phyloP scores from a whole-genome alignment of 2,329 filamentous ascomycete genomes.

The Coniochaeta sp. region DNA sequence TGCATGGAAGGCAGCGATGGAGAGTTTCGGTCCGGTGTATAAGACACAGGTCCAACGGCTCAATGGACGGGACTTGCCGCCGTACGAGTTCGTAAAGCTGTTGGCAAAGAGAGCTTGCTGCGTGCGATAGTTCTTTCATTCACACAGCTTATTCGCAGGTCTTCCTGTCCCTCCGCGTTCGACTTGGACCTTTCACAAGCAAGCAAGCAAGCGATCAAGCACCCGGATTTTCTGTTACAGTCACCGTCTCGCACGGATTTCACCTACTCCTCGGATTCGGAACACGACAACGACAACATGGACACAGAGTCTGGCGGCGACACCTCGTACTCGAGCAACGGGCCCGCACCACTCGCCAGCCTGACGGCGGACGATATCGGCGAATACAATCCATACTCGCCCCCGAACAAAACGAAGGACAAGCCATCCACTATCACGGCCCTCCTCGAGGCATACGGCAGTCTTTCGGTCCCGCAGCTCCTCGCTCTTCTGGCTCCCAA shows the following conservation, averaged over 20 bases:
- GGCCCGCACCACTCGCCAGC: not conserved
- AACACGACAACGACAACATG: not conserved
- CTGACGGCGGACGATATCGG: not conserved
- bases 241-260: not conserved
- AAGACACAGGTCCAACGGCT: too few species aligned
- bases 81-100: too few species aligned
- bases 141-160: too few species aligned
- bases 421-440: constrained; percentile 3
- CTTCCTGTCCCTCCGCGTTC: not conserved
- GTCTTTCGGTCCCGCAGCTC: constrained; percentile 28
- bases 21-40: not conserved
- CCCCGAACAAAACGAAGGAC: not conserved
- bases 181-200: not conserved
- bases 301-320: not conserved
- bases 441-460: constrained; percentile 29
- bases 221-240: too few species aligned
- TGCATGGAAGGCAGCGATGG: not conserved
- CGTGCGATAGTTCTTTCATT: too few species aligned
- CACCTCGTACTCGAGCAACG: not conserved
- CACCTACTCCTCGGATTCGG: not conserved
- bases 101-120: too few species aligned
- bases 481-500: constrained; percentile 22
- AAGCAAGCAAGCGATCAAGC: too few species aligned
- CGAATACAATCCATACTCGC: not conserved
- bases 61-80: not conserved